A percentile compares a stretch with the other conserved stretches of the same genome.
phyloP scores from a whole-genome alignment of 306 rosid species.

The Quercus berberidifolia region DNA sequence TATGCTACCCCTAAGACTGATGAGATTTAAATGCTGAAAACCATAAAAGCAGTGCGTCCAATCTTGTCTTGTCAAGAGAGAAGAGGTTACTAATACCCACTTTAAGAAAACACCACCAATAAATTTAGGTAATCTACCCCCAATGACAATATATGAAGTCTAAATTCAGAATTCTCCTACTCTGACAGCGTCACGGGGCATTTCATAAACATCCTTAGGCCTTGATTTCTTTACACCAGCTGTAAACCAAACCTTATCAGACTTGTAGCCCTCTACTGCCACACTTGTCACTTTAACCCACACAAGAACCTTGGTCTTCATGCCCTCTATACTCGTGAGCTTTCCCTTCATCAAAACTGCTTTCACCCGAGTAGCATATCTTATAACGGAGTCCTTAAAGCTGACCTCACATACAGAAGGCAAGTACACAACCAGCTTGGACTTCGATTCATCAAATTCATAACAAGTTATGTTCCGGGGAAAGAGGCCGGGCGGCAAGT shows the following conservation, averaged over 20 bases:
- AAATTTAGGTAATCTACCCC: slow-evolving; percentile 10
- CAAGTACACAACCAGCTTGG: slow-evolving; percentile 75
- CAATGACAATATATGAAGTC: slow-evolving; percentile 5
- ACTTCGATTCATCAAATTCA: slow-evolving; percentile 74
- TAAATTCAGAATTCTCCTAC: slow-evolving; percentile 61
- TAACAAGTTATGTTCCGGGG: slow-evolving; percentile 78
- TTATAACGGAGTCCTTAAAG: slow-evolving; percentile 79
- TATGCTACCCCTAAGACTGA: not conserved
- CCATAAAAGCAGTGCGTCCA: slow-evolving; percentile 23
- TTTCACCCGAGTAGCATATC: slow-evolving; percentile 76
- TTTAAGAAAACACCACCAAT: slow-evolving; percentile 16
- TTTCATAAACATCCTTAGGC: slow-evolving; percentile 69
- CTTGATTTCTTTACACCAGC: slow-evolving; percentile 90
- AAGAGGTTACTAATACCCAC: slow-evolving; percentile 15
- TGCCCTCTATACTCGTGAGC: slow-evolving; percentile 78
- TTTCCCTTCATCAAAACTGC: slow-evolving; percentile 75
- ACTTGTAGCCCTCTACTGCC: slow-evolving; percentile 75
- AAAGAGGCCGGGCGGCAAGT: slow-evolving; percentile 80
- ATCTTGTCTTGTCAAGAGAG: not conserved
- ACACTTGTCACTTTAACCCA: slow-evolving; percentile 92
- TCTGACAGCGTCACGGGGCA: slow-evolving; percentile 54
- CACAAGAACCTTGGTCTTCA: slow-evolving; percentile 90
- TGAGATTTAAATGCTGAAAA: slow-evolving; percentile 18
- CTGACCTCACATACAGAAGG: slow-evolving; percentile 81
- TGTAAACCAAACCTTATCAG: slow-evolving; percentile 84